Evolutionary conservation across 2,329 filamentous ascomycete species (phyloP).

Genomic region (Apiospora koreana): DNA sequence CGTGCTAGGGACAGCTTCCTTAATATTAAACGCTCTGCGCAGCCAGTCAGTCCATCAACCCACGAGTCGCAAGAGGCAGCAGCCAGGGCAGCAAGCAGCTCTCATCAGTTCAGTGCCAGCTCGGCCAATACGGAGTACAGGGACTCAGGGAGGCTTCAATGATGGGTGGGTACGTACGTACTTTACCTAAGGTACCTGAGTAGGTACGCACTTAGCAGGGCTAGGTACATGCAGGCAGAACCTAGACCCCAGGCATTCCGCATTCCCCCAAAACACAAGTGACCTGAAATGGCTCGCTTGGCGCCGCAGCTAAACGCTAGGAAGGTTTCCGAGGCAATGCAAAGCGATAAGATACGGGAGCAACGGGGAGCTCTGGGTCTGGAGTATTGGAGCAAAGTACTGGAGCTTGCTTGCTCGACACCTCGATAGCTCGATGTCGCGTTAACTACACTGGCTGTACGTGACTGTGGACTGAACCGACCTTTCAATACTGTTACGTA

Average conservation of each 20-base stretch:
- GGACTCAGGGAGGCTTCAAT: not conserved
- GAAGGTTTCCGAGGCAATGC: constrained; percentile 9
- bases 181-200: too few species aligned
- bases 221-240: not conserved
- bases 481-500: not conserved
- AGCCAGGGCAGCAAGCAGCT: not conserved
- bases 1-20: not conserved
- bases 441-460: not conserved
- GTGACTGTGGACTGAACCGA: not conserved
- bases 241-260: not conserved
- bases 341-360: constrained; percentile 1
- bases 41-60: not conserved
- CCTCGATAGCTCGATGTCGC: too few species aligned
- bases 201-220: too few species aligned
- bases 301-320: constrained; percentile 2
- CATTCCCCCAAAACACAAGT: not conserved
- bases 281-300: constrained; percentile 5
- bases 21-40: not conserved
- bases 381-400: not conserved
- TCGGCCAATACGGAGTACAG: too few species aligned
- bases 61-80: not conserved
- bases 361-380: not conserved
- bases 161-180: not conserved
- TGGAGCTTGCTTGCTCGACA: not conserved
- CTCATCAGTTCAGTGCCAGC: too few species aligned